phyloP scores from a whole-genome alignment of 192 early-diverging fungal genomes.

The Gamsiella multidivaricata region DNA sequence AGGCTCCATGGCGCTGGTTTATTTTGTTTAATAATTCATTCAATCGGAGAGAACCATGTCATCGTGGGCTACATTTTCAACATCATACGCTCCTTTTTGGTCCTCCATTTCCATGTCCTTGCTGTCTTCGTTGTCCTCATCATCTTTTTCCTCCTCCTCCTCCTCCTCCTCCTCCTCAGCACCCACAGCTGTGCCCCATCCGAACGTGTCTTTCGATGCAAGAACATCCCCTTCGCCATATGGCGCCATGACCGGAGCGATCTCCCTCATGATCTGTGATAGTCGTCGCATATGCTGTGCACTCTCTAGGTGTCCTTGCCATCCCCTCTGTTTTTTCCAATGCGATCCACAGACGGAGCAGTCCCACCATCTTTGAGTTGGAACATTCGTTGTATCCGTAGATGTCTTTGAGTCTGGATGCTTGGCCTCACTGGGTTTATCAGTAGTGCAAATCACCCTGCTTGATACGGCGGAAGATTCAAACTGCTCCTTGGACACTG shows the following conservation, averaged over 20 bases:
- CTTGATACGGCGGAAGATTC: no score
- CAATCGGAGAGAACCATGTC: no score
- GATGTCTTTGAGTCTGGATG: neutral
- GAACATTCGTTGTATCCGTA: neutral
- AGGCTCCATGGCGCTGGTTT: no score
- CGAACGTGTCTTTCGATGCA: constrained; percentile 28
- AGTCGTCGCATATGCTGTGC: constrained; percentile 28
- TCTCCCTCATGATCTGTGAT: constrained; percentile 2
- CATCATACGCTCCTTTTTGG: neutral
- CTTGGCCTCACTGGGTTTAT: no score
- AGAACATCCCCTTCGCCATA: constrained; percentile 16
- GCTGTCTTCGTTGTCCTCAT: neutral
- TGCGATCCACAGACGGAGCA: constrained; percentile 18
- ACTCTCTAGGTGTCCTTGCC: constrained; percentile 29
- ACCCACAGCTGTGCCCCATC: constrained; percentile 30
- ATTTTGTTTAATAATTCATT: no score
- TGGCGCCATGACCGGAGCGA: neutral
- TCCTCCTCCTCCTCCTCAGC: constrained; percentile 31
- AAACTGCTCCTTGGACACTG: no score
- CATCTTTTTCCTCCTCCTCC: constrained; percentile 16
- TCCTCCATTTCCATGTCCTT: constrained; percentile 18
- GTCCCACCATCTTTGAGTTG: neutral
- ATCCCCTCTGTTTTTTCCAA: constrained; percentile 24
- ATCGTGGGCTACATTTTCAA: no score
- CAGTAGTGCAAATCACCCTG: no score